Percentiles rank a stretch among this genome's conserved stretches.
These are phyloP conservation scores for Solanum chaucha DNA, from an alignment of 257 asterid genomes.

Conservation along the genomic window DNA sequence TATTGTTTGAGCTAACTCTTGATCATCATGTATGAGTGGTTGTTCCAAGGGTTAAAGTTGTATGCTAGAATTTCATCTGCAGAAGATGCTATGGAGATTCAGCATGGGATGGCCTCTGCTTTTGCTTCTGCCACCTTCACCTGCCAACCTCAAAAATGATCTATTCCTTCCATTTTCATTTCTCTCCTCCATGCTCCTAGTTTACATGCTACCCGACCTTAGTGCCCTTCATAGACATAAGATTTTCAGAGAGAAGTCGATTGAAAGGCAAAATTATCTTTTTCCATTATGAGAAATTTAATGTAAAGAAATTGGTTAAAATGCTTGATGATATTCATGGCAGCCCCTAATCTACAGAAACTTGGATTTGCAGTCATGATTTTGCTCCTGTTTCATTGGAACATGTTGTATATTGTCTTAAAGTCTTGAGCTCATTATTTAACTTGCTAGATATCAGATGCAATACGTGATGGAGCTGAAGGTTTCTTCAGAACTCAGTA, in stretches of 20 bases:
- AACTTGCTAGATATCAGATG: conserved; percentile 86
- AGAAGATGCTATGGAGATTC: not conserved
- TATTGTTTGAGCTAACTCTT: not conserved
- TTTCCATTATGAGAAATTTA: not conserved
- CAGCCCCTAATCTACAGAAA: not conserved
- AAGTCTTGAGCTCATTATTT: conserved; percentile 21
- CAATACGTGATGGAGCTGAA: conserved; percentile 99
- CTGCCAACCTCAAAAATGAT: not conserved
- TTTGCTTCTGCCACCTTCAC: not conserved
- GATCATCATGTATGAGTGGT: not conserved
- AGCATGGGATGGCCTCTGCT: not conserved
- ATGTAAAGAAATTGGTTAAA: not conserved
- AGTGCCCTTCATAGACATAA: not conserved
- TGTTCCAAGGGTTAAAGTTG: not conserved
- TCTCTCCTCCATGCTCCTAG: not conserved
- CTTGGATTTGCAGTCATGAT: not conserved
- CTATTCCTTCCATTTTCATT: not conserved
- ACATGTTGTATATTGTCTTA: not conserved
- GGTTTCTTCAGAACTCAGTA: conserved; percentile 97
- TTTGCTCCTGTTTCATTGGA: not conserved
- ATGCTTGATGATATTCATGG: not conserved
- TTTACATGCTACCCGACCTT: not conserved
- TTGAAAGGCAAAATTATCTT: not conserved
- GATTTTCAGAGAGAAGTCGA: not conserved
- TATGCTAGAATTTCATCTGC: not conserved